A percentile compares a stretch with the other conserved stretches of the same genome.
phyloP scores from a whole-genome alignment of 192 early-diverging fungal species.

The Allomyces macrogynus region DNA sequence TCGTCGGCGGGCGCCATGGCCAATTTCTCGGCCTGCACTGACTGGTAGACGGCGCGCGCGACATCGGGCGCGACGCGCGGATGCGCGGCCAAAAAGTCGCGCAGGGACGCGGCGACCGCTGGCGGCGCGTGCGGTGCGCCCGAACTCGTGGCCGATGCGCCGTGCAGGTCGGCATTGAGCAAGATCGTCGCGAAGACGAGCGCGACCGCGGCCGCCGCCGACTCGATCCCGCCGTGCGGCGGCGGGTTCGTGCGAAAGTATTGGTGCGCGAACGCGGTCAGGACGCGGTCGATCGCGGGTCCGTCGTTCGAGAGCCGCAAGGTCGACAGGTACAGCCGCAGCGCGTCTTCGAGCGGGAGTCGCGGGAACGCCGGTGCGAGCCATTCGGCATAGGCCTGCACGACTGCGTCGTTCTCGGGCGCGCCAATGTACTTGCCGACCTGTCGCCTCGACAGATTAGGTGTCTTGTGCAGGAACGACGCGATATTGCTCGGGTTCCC shows the following conservation, averaged over 20 bases:
- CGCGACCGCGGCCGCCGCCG: not conserved
- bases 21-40: not conserved
- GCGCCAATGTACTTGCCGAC: constrained; percentile 17
- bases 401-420: constrained; percentile 17
- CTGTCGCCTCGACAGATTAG: constrained; percentile 10
- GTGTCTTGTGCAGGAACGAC: constrained; percentile 18
- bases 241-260: not conserved
- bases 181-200: not conserved
- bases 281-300: constrained; percentile 9
- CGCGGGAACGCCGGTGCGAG: constrained; percentile 5
- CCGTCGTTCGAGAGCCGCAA: constrained; percentile 13
- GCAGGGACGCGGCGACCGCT: not conserved
- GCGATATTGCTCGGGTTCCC: constrained; percentile 17
- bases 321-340: constrained; percentile 13
- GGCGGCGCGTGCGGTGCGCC: not conserved
- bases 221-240: not conserved
- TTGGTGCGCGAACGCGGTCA: constrained; percentile 12
- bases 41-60: not conserved
- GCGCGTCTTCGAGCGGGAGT: constrained; percentile 10
- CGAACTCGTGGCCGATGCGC: not conserved
- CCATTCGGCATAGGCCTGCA: constrained; percentile 9
- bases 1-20: not conserved
- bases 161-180: not conserved
- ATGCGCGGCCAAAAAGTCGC: not conserved
- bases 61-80: not conserved